Base-by-base conservation (phyloP, 352 stramenopile species). In the Globisporangium carolinianum region DNA sequence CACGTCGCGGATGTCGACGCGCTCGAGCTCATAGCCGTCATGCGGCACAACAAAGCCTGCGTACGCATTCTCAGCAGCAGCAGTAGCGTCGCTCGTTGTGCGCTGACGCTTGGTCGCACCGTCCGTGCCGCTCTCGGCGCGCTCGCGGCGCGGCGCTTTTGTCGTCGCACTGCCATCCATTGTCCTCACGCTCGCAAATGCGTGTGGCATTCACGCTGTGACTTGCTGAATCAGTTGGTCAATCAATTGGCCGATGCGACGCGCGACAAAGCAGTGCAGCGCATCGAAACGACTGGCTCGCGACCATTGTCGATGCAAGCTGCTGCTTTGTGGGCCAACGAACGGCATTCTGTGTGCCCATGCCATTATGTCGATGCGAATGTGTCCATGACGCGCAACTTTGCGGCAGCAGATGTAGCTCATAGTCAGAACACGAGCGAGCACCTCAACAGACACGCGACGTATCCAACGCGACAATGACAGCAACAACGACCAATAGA, bases 11-110 rank as follows among this genome's bases (percentile, higher is more conserved):
- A 90, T 62, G 47, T 73, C 50, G 57, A 93, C 74, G 57, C 75
- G 72, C 37, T 86, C 69, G 51, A 93, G 65, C 47, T 60, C 4
- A 54, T 67, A 86, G 50, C 78, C 66, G 41, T 70, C 66, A n/a
- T 58, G 36, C 0, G 77, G 72, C 14, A 91, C 52, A 1, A 54
- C 51, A 55, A 76, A 90, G 51, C 83, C 83, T 6, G 66, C 68
- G 68, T 93, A 93, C 51, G 70, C 66, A 66, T 89, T 90, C 52
- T 72, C 42, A 18, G 43, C n/a, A 38, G 43, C n/a, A 38, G 17
- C n/a, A 47, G 6, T 18, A 37, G 39, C 57, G 6, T 73, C 53
- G 43, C 69, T 43, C 39, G 39, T 69, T 0, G 56, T 78, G 57
- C 77, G 75, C 51, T 68, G 47, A 51, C 77, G 80, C 62, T 90